Evolutionary conservation across 352 stramenopile genomes (phyloP).

Genomic region (Globisporangium viniferum): DNA sequence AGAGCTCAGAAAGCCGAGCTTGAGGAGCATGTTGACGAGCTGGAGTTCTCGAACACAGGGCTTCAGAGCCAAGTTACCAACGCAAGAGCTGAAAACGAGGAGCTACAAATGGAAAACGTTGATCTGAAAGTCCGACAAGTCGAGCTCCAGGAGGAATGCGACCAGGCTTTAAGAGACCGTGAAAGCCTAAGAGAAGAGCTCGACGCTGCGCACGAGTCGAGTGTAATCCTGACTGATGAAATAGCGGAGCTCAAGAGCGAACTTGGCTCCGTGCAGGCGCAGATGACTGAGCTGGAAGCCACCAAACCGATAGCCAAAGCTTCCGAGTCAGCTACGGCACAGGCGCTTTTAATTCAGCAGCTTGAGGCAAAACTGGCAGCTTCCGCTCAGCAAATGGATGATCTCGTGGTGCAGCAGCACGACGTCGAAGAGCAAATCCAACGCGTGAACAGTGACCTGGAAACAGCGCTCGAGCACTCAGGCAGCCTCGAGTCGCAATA

Average conservation of each 20-base stretch:
- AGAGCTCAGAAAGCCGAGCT: not conserved
- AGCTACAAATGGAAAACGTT: not conserved
- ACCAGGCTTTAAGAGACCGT: not conserved
- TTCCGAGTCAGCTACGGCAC: not conserved
- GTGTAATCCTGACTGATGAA: not conserved
- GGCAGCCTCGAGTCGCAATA: not conserved
- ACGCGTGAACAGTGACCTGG: not conserved
- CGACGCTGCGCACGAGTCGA: not conserved
- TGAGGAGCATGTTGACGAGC: not conserved
- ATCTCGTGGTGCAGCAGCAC: not conserved
- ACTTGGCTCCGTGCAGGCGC: not conserved
- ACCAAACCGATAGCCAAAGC: not conserved
- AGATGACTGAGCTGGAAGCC: not conserved
- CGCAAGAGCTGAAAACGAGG: not conserved
- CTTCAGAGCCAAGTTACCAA: not conserved
- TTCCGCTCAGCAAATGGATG: not conserved
- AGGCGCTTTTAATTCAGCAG: not conserved
- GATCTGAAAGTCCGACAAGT: too few relatives aligned
- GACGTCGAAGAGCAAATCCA: not conserved
- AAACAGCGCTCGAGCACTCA: not conserved
- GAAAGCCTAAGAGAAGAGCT: not conserved
- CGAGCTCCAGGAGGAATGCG: not conserved
- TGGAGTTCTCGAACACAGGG: not conserved
- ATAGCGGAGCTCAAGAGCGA: not conserved
- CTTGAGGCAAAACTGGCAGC: not conserved